Base-by-base conservation (phyloP, 1,139 yeast species). In the Suhomyces terraborum region DNA sequence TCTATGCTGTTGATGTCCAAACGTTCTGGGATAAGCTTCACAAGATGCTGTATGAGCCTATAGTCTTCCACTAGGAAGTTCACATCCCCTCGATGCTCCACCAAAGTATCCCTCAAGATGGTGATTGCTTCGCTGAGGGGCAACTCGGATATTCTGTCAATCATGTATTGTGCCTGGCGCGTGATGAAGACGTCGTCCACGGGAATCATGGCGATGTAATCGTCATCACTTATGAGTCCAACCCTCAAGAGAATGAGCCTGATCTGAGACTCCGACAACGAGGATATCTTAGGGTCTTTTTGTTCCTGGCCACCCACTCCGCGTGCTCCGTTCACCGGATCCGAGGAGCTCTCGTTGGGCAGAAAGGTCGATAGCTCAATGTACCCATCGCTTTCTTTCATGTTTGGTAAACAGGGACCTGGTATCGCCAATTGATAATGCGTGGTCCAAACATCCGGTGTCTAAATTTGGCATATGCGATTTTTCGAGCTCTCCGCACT, bases 31-130 rank as follows among this genome's bases (percentile, higher is more conserved):
- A 57, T 59, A 34, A 42, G 33, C 21, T 54, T 46, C 6, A 72
- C 51, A 35, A 72, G 52, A 19, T 64, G 49, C 44, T 68, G 67
- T 10, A 71, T 49, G 9, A 70, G 52, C 8, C 51, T 47, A 48
- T 68, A 72, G 47, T 70, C 77, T 35, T 65, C 69, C 16, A 51
- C 55, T 8, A 64, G 56, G 45, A 65, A 70, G 46, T 73, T 73
- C 20, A 71, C 73, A 47, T 73, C 78, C 1, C 71, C 73, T 7
- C 53, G 53, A 41, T 71, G 75, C 10, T 66, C 73, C 1, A 54
- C 75, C 45, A 73, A 54, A 0, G 72, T 59, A 6, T 66, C 66
- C 30, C 77, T 54, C 4, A 72, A 51, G 6, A 72, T 64, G 5
- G 55, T 53, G 4, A 69, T 49, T 1, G 77, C 69, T 3, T 59